Percentiles rank a stretch among this genome's conserved stretches.
These are phyloP conservation scores for Plasmodium gaboni DNA, from an alignment of 169 alveolate species.

Conservation along the genomic window DNA sequence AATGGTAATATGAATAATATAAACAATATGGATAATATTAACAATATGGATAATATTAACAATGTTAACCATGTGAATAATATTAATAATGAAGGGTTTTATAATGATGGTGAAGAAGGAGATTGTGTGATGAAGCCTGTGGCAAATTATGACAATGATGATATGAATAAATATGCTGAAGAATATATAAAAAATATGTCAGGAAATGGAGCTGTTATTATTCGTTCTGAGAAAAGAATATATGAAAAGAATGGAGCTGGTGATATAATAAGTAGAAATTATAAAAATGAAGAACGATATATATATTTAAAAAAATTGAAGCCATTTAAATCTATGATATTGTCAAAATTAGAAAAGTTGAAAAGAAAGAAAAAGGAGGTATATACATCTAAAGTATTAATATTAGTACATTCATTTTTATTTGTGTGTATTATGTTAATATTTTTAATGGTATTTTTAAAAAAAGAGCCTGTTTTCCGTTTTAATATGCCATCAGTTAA, in stretches of 20 bases:
- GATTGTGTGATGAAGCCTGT: neutral
- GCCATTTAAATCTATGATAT: conserved; percentile 54
- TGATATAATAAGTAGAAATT: neutral
- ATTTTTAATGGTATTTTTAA: conserved; percentile 15
- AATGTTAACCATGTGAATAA: too few species aligned
- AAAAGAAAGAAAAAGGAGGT: conserved; percentile 15
- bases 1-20: too few species aligned
- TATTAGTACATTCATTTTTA: conserved; percentile 13
- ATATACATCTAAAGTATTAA: conserved; percentile 8
- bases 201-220: neutral
- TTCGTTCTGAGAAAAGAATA: neutral
- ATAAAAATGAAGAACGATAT: neutral
- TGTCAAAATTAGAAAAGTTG: conserved; percentile 39
- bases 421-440: conserved; percentile 11
- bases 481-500: conserved; percentile 45
- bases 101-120: neutral
- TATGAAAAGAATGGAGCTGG: neutral
- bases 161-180: neutral
- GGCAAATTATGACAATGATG: neutral
- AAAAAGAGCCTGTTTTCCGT: conserved; percentile 14
- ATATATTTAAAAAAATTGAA: conserved; percentile 14
- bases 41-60: too few species aligned
- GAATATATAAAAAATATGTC: neutral
- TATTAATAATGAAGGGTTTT: too few species aligned
- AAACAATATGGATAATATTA: too few species aligned